Conservation (phyloP, 2,329 filamentous ascomycete genomes). For the Helotiales sp. region DNA sequence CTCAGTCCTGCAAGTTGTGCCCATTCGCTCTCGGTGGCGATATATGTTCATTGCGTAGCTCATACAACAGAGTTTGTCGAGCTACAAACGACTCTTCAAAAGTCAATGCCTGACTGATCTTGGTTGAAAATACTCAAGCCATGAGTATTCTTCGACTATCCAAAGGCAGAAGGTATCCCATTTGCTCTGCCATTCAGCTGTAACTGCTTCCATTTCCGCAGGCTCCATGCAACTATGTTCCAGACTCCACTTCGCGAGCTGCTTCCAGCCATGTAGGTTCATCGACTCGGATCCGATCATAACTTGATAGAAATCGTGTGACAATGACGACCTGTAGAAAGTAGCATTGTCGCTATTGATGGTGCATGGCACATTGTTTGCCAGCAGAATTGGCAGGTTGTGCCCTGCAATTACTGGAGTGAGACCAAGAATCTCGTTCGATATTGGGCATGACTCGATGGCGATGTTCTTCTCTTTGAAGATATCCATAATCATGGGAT, state of each 20-base stretch:
- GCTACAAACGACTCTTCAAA: neutral
- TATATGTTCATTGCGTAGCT: neutral
- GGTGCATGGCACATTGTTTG: constrained; percentile 72
- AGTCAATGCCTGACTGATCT: constrained; percentile 19
- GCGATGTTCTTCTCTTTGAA: constrained; percentile 66
- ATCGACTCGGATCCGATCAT: constrained; percentile 69
- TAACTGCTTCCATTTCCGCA: constrained; percentile 42
- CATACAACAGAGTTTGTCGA: neutral
- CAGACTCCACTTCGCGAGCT: constrained; percentile 63
- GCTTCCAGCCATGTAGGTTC: constrained; percentile 69
- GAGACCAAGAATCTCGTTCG: constrained; percentile 72
- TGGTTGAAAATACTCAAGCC: constrained; percentile 21
- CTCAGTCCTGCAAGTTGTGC: neutral
- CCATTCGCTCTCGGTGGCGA: neutral
- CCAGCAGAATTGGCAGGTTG: constrained; percentile 65
- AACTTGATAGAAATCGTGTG: constrained; percentile 76
- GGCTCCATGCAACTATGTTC: constrained; percentile 56
- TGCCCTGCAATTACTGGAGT: constrained; percentile 66
- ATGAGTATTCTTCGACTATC: constrained; percentile 45
- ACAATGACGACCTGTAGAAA: constrained; percentile 70
- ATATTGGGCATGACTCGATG: constrained; percentile 76
- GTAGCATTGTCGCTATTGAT: constrained; percentile 76
- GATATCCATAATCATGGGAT: constrained; percentile 63
- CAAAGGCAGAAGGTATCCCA: constrained; percentile 61
- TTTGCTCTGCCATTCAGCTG: constrained; percentile 48